phyloP scores from a whole-genome alignment of 108 stramenopile genomes.

The Conticribra guillardii region DNA sequence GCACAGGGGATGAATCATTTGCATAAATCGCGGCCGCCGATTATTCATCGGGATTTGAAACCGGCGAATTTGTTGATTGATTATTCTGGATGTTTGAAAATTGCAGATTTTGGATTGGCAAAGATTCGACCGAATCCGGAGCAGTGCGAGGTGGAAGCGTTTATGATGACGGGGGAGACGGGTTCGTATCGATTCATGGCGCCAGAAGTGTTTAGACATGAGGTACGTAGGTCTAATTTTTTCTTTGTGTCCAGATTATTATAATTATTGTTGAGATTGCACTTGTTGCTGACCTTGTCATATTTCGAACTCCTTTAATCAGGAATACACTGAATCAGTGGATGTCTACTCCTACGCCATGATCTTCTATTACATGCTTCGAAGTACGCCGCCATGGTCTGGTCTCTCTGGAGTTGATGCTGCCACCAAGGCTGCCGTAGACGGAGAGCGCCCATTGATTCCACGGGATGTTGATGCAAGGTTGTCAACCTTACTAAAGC shows the following conservation, averaged over 20 bases:
- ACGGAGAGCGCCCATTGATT: constrained; percentile 81
- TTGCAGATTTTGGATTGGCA: constrained; percentile 96
- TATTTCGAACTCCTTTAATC: background rate
- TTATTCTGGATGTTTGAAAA: constrained; percentile 86
- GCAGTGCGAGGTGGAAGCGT: constrained; percentile 62
- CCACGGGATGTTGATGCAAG: constrained; percentile 73
- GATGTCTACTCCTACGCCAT: constrained; percentile 92
- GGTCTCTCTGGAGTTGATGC: constrained; percentile 71
- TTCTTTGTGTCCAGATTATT: no score
- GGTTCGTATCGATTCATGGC: constrained; percentile 92
- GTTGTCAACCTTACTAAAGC: constrained; percentile 64
- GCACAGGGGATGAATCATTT: constrained; percentile 92
- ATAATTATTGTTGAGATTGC: no score
- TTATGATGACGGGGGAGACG: constrained; percentile 87
- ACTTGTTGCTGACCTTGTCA: background rate
- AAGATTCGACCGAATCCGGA: constrained; percentile 83
- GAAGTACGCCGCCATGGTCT: constrained; percentile 81
- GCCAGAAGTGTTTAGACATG: constrained; percentile 86
- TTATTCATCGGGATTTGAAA: constrained; percentile 94
- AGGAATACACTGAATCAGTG: constrained; percentile 85
- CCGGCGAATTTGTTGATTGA: constrained; percentile 89
- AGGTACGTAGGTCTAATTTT: no score
- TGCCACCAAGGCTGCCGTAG: constrained; percentile 69
- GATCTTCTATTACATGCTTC: constrained; percentile 86
- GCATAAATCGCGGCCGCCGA: constrained; percentile 87